These are phyloP conservation scores for Lodderomyces elongisporus DNA, from an alignment of 1,139 yeast species.

Conservation along the genomic window DNA sequence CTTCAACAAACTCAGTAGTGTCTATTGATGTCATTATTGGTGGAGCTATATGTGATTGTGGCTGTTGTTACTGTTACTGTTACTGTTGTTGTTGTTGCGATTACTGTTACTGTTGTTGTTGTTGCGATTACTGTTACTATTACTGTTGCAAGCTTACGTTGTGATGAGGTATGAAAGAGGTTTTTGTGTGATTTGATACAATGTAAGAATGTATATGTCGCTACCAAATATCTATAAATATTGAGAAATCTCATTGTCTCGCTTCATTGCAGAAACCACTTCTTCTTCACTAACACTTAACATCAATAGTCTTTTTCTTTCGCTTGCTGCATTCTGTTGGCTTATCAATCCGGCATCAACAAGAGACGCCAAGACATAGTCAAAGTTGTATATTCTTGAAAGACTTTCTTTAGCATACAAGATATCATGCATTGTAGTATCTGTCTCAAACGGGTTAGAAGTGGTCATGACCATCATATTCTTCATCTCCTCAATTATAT, in stretches of 20 bases:
- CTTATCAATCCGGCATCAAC: conserved; percentile 73
- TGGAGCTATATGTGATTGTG: too few species aligned
- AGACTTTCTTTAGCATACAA: conserved; percentile 17
- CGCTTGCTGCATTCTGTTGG: conserved; percentile 64
- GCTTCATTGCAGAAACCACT: conserved; percentile 51
- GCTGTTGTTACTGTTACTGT: conserved; percentile 8
- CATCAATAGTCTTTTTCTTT: conserved; percentile 58
- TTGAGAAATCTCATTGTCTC: conserved; percentile 36
- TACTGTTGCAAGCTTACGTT: background rate
- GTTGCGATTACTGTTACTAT: too few species aligned
- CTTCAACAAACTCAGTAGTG: conserved; percentile 44
- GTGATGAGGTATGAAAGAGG: too few species aligned
- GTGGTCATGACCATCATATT: conserved; percentile 20
- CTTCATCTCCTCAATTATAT: conserved; percentile 71
- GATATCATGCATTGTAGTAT: conserved; percentile 9
- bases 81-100: too few species aligned
- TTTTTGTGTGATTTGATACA: too few species aligned
- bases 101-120: too few species aligned
- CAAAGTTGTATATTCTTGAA: conserved; percentile 43
- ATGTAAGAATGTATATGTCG: too few species aligned
- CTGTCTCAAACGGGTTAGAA: conserved; percentile 3
- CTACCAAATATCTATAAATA: conserved; percentile 7
- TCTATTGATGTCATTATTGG: conserved; percentile 23
- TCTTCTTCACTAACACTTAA: conserved; percentile 71
- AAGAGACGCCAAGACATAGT: conserved; percentile 56